phyloP scores from a whole-genome alignment of 805 yeast genomes.

The Candida suzukii region DNA sequence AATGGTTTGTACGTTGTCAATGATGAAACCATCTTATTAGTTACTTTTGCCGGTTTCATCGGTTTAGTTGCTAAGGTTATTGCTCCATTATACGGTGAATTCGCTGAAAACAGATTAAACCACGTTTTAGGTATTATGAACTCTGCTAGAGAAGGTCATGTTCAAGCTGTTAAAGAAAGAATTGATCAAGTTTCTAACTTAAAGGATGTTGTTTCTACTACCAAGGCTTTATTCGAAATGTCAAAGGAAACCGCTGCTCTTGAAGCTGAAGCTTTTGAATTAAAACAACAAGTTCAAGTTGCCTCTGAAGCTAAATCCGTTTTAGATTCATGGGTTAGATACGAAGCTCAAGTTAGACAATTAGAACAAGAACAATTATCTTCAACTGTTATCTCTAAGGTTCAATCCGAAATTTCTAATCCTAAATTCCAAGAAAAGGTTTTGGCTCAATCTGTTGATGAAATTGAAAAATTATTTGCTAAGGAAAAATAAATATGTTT shows the following conservation, averaged over 20 bases:
- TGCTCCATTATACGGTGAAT: slow-evolving; percentile 91
- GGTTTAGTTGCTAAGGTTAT: slow-evolving; percentile 75
- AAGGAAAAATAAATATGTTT: slow-evolving; percentile 20
- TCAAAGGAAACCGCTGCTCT: slow-evolving; percentile 95
- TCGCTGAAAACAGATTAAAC: slow-evolving; percentile 81
- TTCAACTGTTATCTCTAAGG: slow-evolving; percentile 78
- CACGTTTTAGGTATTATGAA: slow-evolving; percentile 50
- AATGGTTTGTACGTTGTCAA: slow-evolving; percentile 89
- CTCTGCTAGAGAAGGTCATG: slow-evolving; percentile 85
- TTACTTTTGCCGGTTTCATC: slow-evolving; percentile 72
- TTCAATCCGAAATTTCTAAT: slow-evolving; percentile 74
- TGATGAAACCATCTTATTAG: slow-evolving; percentile 85
- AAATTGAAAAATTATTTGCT: slow-evolving; percentile 77
- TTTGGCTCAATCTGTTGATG: slow-evolving; percentile 85
- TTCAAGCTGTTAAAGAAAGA: slow-evolving; percentile 88
- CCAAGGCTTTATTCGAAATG: slow-evolving; percentile 85
- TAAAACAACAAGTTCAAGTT: slow-evolving; percentile 83
- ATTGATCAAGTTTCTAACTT: slow-evolving; percentile 81
- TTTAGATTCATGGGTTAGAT: slow-evolving; percentile 98
- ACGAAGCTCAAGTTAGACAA: slow-evolving; percentile 94
- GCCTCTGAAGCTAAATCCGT: slow-evolving; percentile 90
- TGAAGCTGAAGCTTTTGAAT: slow-evolving; percentile 90
- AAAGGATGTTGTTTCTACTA: slow-evolving; percentile 86
- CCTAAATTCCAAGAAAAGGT: slow-evolving; percentile 92
- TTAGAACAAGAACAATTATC: slow-evolving; percentile 91